A percentile compares a stretch with the other conserved stretches of the same genome.
Conservation (phyloP, 768 basidiomycete genomes). For the Xerocomus spinulosus region DNA sequence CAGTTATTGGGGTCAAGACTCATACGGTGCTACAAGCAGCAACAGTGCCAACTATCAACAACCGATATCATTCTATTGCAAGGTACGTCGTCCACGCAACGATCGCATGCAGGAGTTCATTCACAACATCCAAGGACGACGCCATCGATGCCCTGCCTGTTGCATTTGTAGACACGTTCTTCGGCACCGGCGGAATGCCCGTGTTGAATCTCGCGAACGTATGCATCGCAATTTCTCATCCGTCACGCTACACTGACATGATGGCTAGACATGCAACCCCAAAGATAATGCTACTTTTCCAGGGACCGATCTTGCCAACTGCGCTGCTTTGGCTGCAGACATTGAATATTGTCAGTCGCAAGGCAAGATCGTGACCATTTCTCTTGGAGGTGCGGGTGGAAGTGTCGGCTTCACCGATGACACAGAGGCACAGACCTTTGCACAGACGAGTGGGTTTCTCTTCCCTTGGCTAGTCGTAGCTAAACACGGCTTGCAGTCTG, state of each 20-base stretch:
- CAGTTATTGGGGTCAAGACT: conserved; percentile 76
- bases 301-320: conserved; percentile 39
- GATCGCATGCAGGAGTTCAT: conserved; percentile 3
- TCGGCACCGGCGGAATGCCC: conserved; percentile 56
- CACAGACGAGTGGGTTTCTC: conserved; percentile 17
- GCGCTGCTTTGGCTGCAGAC: conserved; percentile 36
- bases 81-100: conserved; percentile 32
- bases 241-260: neutral
- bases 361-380: conserved; percentile 46
- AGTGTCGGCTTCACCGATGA: conserved; percentile 37
- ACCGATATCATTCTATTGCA: conserved; percentile 59
- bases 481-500: conserved; percentile 28
- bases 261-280: conserved; percentile 38
- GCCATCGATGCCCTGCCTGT: conserved; percentile 66
- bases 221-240: conserved; percentile 10
- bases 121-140: conserved; percentile 43
- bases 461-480: neutral
- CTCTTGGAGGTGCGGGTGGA: conserved; percentile 42
- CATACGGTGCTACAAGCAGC: conserved; percentile 55
- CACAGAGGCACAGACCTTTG: conserved; percentile 34
- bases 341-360: conserved; percentile 42
- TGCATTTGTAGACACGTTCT: conserved; percentile 66
- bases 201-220: conserved; percentile 69
- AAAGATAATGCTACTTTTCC: conserved; percentile 38
- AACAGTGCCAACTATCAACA: conserved; percentile 57